Percentiles rank a stretch among this genome's conserved stretches.
phyloP scores from a whole-genome alignment of 1,139 yeast species.

The Nadsonia starkeyi-henricii region DNA sequence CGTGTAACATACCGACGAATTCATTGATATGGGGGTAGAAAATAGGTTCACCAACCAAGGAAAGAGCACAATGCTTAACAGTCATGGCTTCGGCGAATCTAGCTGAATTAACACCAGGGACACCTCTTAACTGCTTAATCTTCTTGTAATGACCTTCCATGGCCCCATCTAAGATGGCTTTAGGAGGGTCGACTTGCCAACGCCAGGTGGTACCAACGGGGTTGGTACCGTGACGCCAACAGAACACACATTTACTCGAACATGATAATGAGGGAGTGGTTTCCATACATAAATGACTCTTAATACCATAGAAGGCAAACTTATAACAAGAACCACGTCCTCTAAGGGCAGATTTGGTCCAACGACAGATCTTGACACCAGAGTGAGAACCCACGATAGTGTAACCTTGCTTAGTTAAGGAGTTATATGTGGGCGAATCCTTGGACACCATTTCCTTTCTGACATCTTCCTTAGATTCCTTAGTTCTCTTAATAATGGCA shows the following conservation, averaged over 20 bases:
- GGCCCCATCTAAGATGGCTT: constrained; percentile 71
- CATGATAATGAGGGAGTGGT: constrained; percentile 89
- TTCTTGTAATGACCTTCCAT: constrained; percentile 79
- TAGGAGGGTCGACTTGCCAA: constrained; percentile 90
- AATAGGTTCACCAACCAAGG: constrained; percentile 89
- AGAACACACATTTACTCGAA: constrained; percentile 88
- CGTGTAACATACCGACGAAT: constrained; percentile 68
- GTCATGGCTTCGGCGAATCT: constrained; percentile 82
- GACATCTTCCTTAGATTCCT: constrained; percentile 19
- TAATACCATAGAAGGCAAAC: constrained; percentile 81
- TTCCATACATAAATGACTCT: constrained; percentile 89
- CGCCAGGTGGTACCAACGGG: constrained; percentile 96
- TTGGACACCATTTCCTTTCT: constrained; percentile 80
- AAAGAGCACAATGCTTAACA: constrained; percentile 82
- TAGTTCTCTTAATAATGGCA: constrained; percentile 32
- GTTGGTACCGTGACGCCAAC: constrained; percentile 96
- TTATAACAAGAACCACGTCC: constrained; percentile 94
- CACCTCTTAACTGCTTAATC: constrained; percentile 89
- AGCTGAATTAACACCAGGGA: constrained; percentile 84
- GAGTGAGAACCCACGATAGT: constrained; percentile 89
- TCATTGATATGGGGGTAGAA: constrained; percentile 84
- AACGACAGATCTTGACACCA: constrained; percentile 88
- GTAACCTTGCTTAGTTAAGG: constrained; percentile 85
- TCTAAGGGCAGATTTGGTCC: constrained; percentile 90
- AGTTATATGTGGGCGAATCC: constrained; percentile 77